Evolutionary conservation across 306 rosid species (phyloP), one percentile per base, ranked within the genome.

Genomic region (Lagenaria siceraria): DNA sequence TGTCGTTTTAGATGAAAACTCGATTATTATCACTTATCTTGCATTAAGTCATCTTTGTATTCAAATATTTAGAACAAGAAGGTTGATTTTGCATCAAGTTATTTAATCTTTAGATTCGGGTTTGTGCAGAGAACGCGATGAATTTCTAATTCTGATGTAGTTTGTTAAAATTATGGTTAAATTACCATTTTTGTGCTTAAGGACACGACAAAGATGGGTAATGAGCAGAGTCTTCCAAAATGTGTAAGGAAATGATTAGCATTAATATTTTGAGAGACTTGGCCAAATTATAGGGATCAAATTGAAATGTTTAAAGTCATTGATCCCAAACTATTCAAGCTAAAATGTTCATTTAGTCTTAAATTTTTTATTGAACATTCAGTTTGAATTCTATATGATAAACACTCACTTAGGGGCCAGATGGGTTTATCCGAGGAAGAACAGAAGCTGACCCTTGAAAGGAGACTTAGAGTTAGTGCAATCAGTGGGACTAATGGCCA

Each of bases 391-490:
- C 40, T 15, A 49, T 48, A 15, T 72, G 18, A 1, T 27, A 27
- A 24, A 49, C 27, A 10, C 9, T 27, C 42, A 48, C 76, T 77
- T 86, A 94, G 98, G 88, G 98, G 98, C 54, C 97, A 90, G 85
- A 90, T 94, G 98, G 96, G 96, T 77, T 90, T 91, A 83, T 85
- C 95, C 21, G 90, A 89, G 83, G 89, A 87, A 24, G 88, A 91
- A 75, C 98, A 94, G 75, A 86, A 77, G 69, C 77, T 77, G 69
- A 77, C 80, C 77, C 93, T 81, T 78, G 92, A 94, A 80, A 84
- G 56, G 53, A 85, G 96, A 83, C 84, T 84, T 81, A 85, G 96
- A 83, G 83, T 84, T 81, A 80, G 81, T 74, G 79, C 84, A 46
- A 87, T 82, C 76, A 88, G 87, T 4, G 71, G 81, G 29, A 63